Conservation (phyloP, 805 yeast species). For the Metschnikowia reukaufii region DNA sequence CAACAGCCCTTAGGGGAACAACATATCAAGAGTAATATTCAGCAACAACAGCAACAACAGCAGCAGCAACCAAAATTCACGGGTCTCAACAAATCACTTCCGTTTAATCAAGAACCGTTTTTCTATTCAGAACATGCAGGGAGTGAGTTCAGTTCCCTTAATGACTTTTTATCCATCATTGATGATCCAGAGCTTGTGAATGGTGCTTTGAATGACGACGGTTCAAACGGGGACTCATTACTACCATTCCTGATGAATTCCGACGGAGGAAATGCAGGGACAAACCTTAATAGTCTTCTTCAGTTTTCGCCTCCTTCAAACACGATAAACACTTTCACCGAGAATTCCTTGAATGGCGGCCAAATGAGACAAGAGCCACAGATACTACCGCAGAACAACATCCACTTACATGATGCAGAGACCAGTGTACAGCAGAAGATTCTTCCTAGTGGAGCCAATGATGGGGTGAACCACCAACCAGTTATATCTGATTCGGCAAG, state of each 20-base stretch:
- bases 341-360: slow-evolving; percentile 2
- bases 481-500: slow-evolving; percentile 73
- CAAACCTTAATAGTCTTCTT: slow-evolving; percentile 23
- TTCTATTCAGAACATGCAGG: slow-evolving; percentile 92
- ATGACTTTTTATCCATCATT: slow-evolving; percentile 85
- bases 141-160: slow-evolving; percentile 84
- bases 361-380: slow-evolving; percentile 11
- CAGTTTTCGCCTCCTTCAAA: slow-evolving; percentile 29
- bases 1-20: too few relatives aligned
- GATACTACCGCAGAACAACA: slow-evolving; percentile 12
- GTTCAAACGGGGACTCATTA: slow-evolving; percentile 15
- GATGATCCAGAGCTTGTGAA: slow-evolving; percentile 77
- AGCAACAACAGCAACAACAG: background rate
- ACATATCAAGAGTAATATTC: background rate
- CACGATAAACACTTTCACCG: slow-evolving; percentile 10
- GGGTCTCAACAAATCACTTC: slow-evolving; percentile 41
- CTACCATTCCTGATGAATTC: slow-evolving; percentile 17
- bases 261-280: slow-evolving; percentile 5
- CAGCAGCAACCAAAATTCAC: slow-evolving; percentile 18
- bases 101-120: slow-evolving; percentile 65
- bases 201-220: slow-evolving; percentile 34
- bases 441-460: background rate
- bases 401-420: slow-evolving; percentile 8
- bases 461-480: slow-evolving; percentile 30
- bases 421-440: background rate